Conservation (phyloP, 257 asterid genomes). For the Asclepias syriaca region DNA sequence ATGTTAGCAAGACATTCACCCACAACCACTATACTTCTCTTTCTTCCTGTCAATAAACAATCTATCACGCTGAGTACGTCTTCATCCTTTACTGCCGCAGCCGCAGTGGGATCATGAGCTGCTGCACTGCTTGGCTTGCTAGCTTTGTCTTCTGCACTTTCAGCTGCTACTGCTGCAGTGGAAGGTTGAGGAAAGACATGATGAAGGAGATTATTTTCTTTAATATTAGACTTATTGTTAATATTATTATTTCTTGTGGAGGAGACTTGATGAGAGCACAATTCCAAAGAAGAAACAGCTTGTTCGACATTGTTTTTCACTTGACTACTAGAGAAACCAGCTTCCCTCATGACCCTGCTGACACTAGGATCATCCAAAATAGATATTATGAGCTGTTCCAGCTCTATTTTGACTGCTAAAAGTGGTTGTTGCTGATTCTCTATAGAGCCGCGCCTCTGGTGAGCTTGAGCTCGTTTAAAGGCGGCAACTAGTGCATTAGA, state of each 20-base stretch:
- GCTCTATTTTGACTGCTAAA: constrained; percentile 59
- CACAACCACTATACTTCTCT: constrained; percentile 46
- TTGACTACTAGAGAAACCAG: constrained; percentile 77
- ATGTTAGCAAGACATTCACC: constrained; percentile 47
- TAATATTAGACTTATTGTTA: background rate
- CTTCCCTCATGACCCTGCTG: constrained; percentile 89
- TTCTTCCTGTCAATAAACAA: constrained; percentile 23
- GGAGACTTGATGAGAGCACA: constrained; percentile 26
- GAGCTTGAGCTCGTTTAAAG: constrained; percentile 93
- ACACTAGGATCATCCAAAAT: constrained; percentile 90
- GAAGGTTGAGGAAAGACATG: constrained; percentile 8
- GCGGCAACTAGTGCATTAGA: constrained; percentile 93
- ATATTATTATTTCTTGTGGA: background rate
- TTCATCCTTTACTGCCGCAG: constrained; percentile 21
- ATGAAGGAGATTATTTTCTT: constrained; percentile 17
- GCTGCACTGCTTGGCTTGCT: constrained; percentile 8
- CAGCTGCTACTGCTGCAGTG: background rate
- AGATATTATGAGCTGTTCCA: constrained; percentile 76
- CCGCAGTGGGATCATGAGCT: constrained; percentile 3
- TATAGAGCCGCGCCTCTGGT: constrained; percentile 70
- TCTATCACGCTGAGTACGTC: constrained; percentile 47
- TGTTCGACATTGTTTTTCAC: constrained; percentile 71
- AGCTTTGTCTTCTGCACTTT: background rate
- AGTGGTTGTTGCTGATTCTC: constrained; percentile 64
- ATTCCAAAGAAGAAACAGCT: constrained; percentile 40